Evolutionary conservation across 2,329 filamentous ascomycete genomes (phyloP).

Genomic region (Ceratocystis eucalypticola): DNA sequence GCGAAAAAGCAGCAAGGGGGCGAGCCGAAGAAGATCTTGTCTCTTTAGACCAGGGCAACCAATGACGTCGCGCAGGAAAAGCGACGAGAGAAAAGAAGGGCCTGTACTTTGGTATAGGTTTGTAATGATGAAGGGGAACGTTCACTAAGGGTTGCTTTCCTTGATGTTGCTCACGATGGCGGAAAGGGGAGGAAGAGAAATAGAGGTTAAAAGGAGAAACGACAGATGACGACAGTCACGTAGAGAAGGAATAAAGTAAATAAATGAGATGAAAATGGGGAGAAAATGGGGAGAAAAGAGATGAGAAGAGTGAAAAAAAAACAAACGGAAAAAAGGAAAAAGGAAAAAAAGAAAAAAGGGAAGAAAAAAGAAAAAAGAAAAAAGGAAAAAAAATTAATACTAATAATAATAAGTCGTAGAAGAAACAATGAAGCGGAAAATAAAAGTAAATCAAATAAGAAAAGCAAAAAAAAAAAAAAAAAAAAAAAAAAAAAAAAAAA

Average conservation of each 20-base stretch:
- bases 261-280: too few species aligned
- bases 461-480: too few species aligned
- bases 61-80: background rate
- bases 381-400: background rate
- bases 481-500: too few species aligned
- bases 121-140: too few species aligned
- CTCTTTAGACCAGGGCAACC: background rate
- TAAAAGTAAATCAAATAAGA: too few species aligned
- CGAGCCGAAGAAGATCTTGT: background rate
- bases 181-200: too few species aligned
- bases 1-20: background rate
- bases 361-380: background rate
- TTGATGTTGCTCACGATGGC: background rate
- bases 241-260: too few species aligned
- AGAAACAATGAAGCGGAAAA: too few species aligned
- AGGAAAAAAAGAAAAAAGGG: background rate
- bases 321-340: background rate
- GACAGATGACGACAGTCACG: too few species aligned
- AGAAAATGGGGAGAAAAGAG: background rate
- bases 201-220: too few species aligned
- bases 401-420: background rate
- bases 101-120: background rate
- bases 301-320: background rate
- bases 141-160: background rate
- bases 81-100: background rate